phyloP scores from a whole-genome alignment of 106 monocot species.

The Narthecium ossifragum region DNA sequence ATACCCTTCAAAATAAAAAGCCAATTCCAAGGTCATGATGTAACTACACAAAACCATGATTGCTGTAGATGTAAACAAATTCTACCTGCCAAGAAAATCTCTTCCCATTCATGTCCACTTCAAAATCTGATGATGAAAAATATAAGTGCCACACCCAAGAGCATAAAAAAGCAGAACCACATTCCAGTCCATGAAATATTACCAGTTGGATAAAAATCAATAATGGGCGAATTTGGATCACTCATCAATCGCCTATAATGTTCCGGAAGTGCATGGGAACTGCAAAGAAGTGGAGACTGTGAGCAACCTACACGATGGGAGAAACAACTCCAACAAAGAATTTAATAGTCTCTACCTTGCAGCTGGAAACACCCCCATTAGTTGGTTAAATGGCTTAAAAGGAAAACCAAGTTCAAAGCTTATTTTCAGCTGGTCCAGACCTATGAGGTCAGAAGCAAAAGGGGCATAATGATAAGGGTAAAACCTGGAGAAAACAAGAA shows the following conservation, averaged over 20 bases:
- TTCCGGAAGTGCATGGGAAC: constrained; percentile 90
- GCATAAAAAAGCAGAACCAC: background rate
- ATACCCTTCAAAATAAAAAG: constrained; percentile 45
- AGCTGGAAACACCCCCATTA: constrained; percentile 99
- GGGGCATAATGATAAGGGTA: constrained; percentile 99
- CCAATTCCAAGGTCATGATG: background rate
- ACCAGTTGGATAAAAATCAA: constrained; percentile 97
- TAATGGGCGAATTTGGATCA: constrained; percentile 74
- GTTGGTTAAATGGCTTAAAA: constrained; percentile 87
- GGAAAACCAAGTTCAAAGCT: constrained; percentile 72
- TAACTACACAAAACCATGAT: background rate
- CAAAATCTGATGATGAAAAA: constrained; percentile 68
- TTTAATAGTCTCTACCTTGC: constrained; percentile 50
- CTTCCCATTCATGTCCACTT: constrained; percentile 99
- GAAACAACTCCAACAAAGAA: constrained; percentile 1
- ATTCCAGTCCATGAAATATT: background rate
- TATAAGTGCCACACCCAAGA: constrained; percentile 1
- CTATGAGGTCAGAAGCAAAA: constrained; percentile 92
- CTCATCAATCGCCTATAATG: constrained; percentile 78
- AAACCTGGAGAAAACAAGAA: constrained; percentile 74
- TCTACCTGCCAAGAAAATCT: constrained; percentile 95
- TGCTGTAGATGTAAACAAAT: constrained; percentile 6
- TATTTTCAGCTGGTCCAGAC: constrained; percentile 48
- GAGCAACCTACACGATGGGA: constrained; percentile 3
- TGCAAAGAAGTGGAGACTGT: constrained; percentile 27